Evolutionary conservation across 1,139 yeast species (phyloP).

Genomic region (Saccharomyces hybrid): DNA sequence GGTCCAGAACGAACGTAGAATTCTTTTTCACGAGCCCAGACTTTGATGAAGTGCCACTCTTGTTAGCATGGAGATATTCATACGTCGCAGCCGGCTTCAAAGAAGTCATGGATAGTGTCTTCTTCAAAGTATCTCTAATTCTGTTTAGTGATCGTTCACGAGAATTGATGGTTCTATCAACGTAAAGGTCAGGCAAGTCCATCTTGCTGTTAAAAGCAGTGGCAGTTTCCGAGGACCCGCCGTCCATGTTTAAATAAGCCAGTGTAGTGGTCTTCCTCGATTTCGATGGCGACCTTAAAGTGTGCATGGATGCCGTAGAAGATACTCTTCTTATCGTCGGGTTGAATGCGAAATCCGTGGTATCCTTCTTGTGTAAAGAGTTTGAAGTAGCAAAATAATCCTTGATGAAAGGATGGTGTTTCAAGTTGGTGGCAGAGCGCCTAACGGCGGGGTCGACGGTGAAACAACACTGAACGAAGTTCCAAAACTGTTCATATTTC

Average conservation of each 20-base stretch:
- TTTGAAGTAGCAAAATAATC: slow-evolving; percentile 17
- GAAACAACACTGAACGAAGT: slow-evolving; percentile 53
- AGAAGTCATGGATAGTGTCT: slow-evolving; percentile 28
- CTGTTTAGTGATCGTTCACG: slow-evolving; percentile 16
- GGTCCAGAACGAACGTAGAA: slow-evolving; percentile 29
- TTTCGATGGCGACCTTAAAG: slow-evolving; percentile 22
- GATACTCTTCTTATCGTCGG: background rate
- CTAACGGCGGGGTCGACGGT: slow-evolving; percentile 41
- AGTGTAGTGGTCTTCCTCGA: slow-evolving; percentile 8
- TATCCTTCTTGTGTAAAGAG: background rate
- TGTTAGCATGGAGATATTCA: background rate
- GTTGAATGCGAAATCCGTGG: background rate
- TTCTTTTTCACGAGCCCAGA: slow-evolving; percentile 13
- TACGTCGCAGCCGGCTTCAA: slow-evolving; percentile 4
- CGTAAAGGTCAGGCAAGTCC: slow-evolving; percentile 3
- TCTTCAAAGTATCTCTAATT: slow-evolving; percentile 23
- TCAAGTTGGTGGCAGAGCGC: slow-evolving; percentile 41
- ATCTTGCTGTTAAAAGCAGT: slow-evolving; percentile 7
- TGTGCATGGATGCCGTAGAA: slow-evolving; percentile 11
- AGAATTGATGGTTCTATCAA: background rate
- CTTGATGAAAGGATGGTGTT: slow-evolving; percentile 38
- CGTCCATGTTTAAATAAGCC: slow-evolving; percentile 6
- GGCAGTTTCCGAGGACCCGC: slow-evolving; percentile 4
- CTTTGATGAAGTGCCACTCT: background rate
- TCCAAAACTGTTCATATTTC: slow-evolving; percentile 44